Conservation (phyloP, 805 yeast species). For the Scheffersomyces lignosus region DNA sequence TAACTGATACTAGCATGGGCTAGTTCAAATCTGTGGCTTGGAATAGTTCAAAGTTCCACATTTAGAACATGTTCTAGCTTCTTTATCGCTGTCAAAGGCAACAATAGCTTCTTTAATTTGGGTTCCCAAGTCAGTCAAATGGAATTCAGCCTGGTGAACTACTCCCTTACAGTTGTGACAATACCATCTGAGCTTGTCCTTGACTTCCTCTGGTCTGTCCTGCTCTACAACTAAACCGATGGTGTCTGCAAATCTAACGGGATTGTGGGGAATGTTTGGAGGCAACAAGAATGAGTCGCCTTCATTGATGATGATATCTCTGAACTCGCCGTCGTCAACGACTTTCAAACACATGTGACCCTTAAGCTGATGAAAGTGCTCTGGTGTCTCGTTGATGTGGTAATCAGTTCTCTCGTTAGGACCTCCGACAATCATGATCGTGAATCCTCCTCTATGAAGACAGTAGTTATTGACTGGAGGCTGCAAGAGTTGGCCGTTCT, state of each 20-base stretch:
- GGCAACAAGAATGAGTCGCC: conserved; percentile 91
- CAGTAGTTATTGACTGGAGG: conserved; percentile 95
- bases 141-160: conserved; percentile 69
- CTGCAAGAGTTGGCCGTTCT: conserved; percentile 70
- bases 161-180: conserved; percentile 67
- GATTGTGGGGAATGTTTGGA: conserved; percentile 83
- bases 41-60: conserved; percentile 77
- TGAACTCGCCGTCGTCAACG: conserved; percentile 69
- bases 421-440: conserved; percentile 95
- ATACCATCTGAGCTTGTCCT: conserved; percentile 86
- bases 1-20: no score
- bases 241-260: conserved; percentile 81
- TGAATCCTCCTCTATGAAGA: conserved; percentile 86
- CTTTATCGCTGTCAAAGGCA: conserved; percentile 60
- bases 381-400: conserved; percentile 92
- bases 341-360: conserved; percentile 84
- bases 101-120: conserved; percentile 84
- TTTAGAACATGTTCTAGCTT: conserved; percentile 66
- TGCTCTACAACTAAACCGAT: conserved; percentile 92
- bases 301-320: conserved; percentile 72
- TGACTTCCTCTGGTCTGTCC: conserved; percentile 71
- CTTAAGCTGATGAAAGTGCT: conserved; percentile 85
- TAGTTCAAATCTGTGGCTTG: no score
- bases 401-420: conserved; percentile 94
- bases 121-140: conserved; percentile 80